Evolutionary conservation across 345 rosid genomes (phyloP).

Genomic region (Lepidium didymum): DNA sequence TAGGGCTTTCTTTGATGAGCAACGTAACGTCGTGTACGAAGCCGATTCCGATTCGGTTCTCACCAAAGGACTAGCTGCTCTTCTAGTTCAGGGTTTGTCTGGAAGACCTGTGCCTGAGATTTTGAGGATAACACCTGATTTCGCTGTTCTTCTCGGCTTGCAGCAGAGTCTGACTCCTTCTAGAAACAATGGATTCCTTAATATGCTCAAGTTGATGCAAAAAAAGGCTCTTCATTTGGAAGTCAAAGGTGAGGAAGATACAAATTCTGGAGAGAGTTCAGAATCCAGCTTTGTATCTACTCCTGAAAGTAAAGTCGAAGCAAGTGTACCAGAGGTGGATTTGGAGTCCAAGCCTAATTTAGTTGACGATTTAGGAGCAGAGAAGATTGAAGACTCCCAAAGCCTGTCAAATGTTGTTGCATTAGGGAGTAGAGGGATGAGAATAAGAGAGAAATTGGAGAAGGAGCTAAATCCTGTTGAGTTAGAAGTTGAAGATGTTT

Average conservation of each 20-base stretch:
- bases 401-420: constrained; percentile 3
- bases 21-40: constrained; percentile 61
- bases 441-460: constrained; percentile 66
- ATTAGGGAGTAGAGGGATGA: constrained; percentile 72
- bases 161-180: constrained; percentile 84
- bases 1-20: constrained; percentile 63
- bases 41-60: constrained; percentile 90
- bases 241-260: constrained; percentile 33
- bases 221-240: constrained; percentile 61
- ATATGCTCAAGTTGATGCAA: constrained; percentile 91
- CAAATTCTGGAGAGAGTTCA: constrained; percentile 4
- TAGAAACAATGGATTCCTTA: constrained; percentile 86
- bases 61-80: constrained; percentile 85
- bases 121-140: constrained; percentile 71
- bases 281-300: constrained; percentile 4
- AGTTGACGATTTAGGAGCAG: neutral
- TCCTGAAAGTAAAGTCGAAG: neutral
- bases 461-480: constrained; percentile 57
- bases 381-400: constrained; percentile 1
- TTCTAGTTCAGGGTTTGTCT: constrained; percentile 80
- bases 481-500: constrained; percentile 66
- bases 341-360: neutral
- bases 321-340: constrained; percentile 9
- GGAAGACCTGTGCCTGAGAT: constrained; percentile 68
- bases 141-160: constrained; percentile 66